Conservation (phyloP, 345 rosid species). For the Sisymbrium altissimum region DNA sequence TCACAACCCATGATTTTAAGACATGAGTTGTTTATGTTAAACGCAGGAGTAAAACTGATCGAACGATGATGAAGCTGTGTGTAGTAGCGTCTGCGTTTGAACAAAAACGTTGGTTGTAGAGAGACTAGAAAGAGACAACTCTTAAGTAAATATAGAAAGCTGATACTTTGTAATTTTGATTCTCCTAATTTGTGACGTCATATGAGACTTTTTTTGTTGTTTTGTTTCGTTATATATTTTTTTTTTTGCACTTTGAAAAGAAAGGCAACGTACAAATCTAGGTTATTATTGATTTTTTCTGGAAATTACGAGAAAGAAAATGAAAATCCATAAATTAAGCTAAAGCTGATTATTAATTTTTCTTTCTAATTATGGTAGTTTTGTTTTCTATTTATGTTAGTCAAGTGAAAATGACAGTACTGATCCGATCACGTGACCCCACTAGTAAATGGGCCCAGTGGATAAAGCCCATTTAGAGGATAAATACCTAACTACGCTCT, state of each 20-base stretch:
- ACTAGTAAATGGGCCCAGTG: conserved; percentile 2
- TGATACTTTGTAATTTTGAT: conserved; percentile 7
- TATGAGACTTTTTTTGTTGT: neutral
- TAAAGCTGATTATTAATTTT: neutral
- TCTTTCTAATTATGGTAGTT: neutral
- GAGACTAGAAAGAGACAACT: neutral
- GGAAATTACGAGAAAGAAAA: neutral
- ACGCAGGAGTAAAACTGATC: conserved; percentile 23
- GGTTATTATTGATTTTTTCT: neutral
- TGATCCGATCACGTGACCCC: neutral
- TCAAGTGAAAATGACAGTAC: conserved; percentile 8
- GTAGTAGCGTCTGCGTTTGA: conserved; percentile 1
- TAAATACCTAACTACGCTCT: neutral
- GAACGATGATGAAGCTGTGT: conserved; percentile 23
- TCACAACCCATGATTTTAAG: neutral
- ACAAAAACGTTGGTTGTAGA: conserved; percentile 20
- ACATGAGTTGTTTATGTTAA: conserved; percentile 10
- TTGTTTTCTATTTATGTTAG: neutral
- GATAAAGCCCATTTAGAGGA: neutral
- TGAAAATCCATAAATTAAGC: neutral
- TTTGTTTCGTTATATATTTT: neutral
- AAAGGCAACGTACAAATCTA: neutral
- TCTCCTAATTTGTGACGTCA: conserved; percentile 6
- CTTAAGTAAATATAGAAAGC: conserved; percentile 15
- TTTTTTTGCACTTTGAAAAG: neutral